Base-by-base conservation (phyloP, 768 basidiomycete genomes). In the Boletus speciosus region DNA sequence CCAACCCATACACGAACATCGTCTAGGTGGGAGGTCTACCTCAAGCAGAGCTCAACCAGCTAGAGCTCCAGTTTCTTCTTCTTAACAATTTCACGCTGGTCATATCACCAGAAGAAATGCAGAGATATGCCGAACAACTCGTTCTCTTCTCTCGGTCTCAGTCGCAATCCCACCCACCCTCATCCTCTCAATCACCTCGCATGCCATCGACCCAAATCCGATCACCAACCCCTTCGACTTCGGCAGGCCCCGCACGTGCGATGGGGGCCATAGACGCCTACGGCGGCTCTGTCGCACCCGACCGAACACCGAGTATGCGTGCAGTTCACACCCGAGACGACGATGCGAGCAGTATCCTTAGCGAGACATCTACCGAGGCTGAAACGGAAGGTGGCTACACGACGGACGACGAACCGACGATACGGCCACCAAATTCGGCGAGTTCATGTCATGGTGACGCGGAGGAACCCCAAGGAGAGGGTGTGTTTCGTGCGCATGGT, bases 41-140 rank as follows among this genome's bases (percentile, higher is more conserved):
- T 0, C 83, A 91, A 54, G 77, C 86, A 35, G 93, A 96, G 68
- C 83, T 99, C 47, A 98, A 99, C 70, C 92, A 95, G 65, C 85
- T 99, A 48, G 97, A 99, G 66, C 85, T 99, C 1, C 97, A 98
- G 61, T 99, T 99, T 68, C 79, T 98, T 6, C 86, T 98, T 6
- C 81, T 98, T 8, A 99, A 98, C 71, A 92, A 98, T 74, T 99
- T 99, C 66, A 77, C 84, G 15, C 80, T 99, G 49, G 88, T 89
- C 62, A 91, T 99, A 63, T 84, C 88, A 2, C 77, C 81, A 9
- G 84, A 88, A 16, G 96, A 98, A 72, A 93, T 98, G 89, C 93
- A 97, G 70, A 81, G 84, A 49, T 99, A 98, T 70, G 93, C 93
- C 2, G 90, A 94, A 63, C 88, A 94, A 60, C 82, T 99, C 49